Percentiles rank a stretch among this genome's conserved stretches.
phyloP scores from a whole-genome alignment of 257 asterid genomes.

The Primulina huaijiensis region DNA sequence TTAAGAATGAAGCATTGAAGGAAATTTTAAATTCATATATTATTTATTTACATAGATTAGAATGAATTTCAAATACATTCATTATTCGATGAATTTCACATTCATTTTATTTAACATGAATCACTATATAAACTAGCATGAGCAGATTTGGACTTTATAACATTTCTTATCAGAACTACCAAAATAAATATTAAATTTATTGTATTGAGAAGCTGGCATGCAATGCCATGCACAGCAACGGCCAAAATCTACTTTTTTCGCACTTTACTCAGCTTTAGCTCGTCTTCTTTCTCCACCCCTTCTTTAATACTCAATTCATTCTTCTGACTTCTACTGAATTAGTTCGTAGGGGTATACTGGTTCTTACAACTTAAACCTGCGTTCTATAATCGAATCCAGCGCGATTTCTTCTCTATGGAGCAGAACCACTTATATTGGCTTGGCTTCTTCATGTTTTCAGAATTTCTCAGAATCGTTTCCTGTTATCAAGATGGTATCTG shows the following conservation, averaged over 20 bases:
- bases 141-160: too few relatives aligned
- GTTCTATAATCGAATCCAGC: not conserved
- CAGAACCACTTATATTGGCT: slow-evolving; percentile 30
- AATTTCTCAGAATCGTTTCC: slow-evolving; percentile 26
- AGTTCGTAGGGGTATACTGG: slow-evolving; percentile 7
- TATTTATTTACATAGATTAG: too few relatives aligned
- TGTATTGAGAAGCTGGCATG: slow-evolving; percentile 5
- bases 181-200: not conserved
- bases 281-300: slow-evolving; percentile 13
- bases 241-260: slow-evolving; percentile 40
- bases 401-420: slow-evolving; percentile 44
- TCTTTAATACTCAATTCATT: slow-evolving; percentile 13
- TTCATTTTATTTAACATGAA: too few relatives aligned
- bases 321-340: slow-evolving; percentile 20
- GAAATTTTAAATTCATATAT: too few relatives aligned
- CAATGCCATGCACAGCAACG: slow-evolving; percentile 46
- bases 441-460: slow-evolving; percentile 37
- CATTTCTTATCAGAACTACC: too few relatives aligned
- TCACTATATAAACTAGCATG: too few relatives aligned
- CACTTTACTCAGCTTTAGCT: slow-evolving; percentile 46
- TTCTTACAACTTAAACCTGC: not conserved
- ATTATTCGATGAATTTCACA: too few relatives aligned
- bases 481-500: slow-evolving; percentile 66
- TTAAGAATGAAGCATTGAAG: too few relatives aligned
- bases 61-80: too few relatives aligned